These are phyloP conservation scores for Heterococcus sp. DNA, from an alignment of 108 stramenopile genomes.

Conservation along the genomic window DNA sequence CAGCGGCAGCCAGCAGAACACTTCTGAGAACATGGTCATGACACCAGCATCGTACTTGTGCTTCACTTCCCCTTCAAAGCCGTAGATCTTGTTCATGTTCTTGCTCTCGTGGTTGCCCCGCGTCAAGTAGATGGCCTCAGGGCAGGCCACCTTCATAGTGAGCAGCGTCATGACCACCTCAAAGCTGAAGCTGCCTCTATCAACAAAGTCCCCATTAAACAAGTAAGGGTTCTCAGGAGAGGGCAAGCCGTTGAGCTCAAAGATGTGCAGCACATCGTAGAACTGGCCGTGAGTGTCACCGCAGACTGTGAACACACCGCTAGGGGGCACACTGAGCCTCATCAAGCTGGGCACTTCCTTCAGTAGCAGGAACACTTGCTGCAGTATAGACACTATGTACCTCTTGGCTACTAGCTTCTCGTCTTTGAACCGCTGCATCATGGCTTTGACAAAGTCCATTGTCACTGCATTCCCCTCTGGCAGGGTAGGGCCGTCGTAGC, in stretches of 20 bases:
- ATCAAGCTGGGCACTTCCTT: conserved; percentile 57
- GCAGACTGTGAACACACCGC: conserved; percentile 67
- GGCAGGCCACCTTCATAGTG: conserved; percentile 76
- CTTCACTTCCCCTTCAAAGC: conserved; percentile 96
- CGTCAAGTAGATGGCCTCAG: conserved; percentile 74
- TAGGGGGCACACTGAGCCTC: conserved; percentile 67
- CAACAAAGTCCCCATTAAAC: conserved; percentile 98
- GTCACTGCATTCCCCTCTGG: conserved; percentile 63
- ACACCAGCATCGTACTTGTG: conserved; percentile 94
- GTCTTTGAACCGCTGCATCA: conserved; percentile 75
- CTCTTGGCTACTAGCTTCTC: conserved; percentile 92
- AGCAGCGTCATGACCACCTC: conserved; percentile 91
- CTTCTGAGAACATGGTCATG: conserved; percentile 89
- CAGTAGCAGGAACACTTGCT: neutral
- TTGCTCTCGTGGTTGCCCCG: conserved; percentile 97
- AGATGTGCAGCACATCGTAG: conserved; percentile 97
- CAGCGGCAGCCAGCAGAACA: conserved; percentile 81
- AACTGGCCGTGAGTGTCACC: conserved; percentile 98
- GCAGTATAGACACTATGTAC: neutral
- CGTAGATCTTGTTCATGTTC: conserved; percentile 98
- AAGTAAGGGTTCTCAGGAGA: conserved; percentile 80
- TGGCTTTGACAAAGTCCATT: conserved; percentile 77
- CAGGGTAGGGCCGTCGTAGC: conserved; percentile 88
- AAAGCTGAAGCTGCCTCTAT: conserved; percentile 88
- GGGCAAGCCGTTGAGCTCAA: conserved; percentile 81